Conservation (phyloP, 371 early-diverging fungal genomes). For the Polyrhizophydium stewartii region DNA sequence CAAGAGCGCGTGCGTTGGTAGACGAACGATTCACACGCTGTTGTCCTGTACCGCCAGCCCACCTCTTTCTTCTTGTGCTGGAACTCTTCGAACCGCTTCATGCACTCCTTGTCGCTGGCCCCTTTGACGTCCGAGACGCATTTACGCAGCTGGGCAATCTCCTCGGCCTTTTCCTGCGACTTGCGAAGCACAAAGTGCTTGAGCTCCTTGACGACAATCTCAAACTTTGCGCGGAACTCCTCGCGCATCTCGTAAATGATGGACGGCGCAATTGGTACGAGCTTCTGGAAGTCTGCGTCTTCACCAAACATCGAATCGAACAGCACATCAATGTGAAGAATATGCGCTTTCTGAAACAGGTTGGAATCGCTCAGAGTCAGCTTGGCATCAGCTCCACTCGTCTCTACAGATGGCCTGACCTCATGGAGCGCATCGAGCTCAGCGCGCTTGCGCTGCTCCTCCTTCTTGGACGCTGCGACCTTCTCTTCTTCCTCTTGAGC, state of each 20-base stretch:
- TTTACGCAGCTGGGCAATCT: slow-evolving; percentile 21
- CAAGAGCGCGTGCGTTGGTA: no score
- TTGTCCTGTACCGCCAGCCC: background rate
- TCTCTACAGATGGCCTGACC: slow-evolving; percentile 14
- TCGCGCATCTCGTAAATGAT: slow-evolving; percentile 27
- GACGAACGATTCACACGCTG: background rate
- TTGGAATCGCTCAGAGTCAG: background rate
- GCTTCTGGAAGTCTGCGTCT: slow-evolving; percentile 40
- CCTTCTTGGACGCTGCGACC: slow-evolving; percentile 24
- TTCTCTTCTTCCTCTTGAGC: slow-evolving; percentile 54
- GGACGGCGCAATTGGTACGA: slow-evolving; percentile 31
- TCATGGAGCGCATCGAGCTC: slow-evolving; percentile 31
- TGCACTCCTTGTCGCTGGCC: slow-evolving; percentile 31
- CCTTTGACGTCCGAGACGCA: slow-evolving; percentile 28
- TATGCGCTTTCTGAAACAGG: slow-evolving; percentile 35
- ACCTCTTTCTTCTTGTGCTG: slow-evolving; percentile 43
- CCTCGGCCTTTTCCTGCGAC: slow-evolving; percentile 34
- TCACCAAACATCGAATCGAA: slow-evolving; percentile 43
- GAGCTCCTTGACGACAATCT: slow-evolving; percentile 39
- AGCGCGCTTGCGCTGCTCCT: slow-evolving; percentile 17
- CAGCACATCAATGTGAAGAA: slow-evolving; percentile 38
- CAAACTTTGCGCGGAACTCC: slow-evolving; percentile 42
- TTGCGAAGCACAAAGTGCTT: slow-evolving; percentile 38
- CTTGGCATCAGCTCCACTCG: background rate
- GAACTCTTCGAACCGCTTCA: slow-evolving; percentile 27